A percentile compares a stretch with the other conserved stretches of the same genome.
Conservation (phyloP, 2,329 filamentous ascomycete genomes). For the Alternaria triticina region DNA sequence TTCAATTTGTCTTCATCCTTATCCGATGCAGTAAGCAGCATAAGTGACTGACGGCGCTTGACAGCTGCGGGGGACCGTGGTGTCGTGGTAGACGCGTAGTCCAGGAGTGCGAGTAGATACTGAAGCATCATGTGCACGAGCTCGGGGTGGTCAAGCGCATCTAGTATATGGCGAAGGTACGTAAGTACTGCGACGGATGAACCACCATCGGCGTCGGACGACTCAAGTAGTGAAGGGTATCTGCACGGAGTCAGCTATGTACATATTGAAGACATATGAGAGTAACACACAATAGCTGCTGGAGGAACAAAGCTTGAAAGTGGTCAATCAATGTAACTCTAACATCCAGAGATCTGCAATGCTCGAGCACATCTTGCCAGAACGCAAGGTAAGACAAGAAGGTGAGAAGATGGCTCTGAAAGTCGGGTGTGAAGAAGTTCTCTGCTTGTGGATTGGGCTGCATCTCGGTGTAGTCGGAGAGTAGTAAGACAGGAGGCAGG, state of each 20-base stretch:
- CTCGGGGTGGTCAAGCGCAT: conserved; percentile 89
- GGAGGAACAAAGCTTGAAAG: conserved; percentile 94
- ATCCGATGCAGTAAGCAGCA: conserved; percentile 80
- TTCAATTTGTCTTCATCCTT: conserved; percentile 77
- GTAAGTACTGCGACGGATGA: conserved; percentile 96
- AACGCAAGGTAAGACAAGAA: conserved; percentile 95
- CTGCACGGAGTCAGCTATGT: conserved; percentile 53
- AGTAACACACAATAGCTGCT: conserved; percentile 79
- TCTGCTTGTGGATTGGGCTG: conserved; percentile 70
- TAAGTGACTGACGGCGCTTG: conserved; percentile 85
- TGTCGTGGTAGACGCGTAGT: conserved; percentile 49
- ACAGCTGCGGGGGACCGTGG: conserved; percentile 65
- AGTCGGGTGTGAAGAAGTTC: conserved; percentile 74
- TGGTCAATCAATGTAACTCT: conserved; percentile 93
- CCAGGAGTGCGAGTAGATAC: conserved; percentile 85
- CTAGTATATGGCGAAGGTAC: conserved; percentile 87
- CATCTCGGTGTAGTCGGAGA: conserved; percentile 86
- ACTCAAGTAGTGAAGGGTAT: conserved; percentile 94
- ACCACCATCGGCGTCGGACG: conserved; percentile 94
- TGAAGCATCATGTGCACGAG: conserved; percentile 93
- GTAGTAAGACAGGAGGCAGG: conserved; percentile 80
- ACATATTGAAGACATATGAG: not conserved
- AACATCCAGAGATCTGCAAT: conserved; percentile 90
- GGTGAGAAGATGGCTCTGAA: conserved; percentile 86
- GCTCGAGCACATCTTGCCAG: conserved; percentile 97